Conservation (phyloP, 352 stramenopile species). For the Globisporangium middletonii region DNA sequence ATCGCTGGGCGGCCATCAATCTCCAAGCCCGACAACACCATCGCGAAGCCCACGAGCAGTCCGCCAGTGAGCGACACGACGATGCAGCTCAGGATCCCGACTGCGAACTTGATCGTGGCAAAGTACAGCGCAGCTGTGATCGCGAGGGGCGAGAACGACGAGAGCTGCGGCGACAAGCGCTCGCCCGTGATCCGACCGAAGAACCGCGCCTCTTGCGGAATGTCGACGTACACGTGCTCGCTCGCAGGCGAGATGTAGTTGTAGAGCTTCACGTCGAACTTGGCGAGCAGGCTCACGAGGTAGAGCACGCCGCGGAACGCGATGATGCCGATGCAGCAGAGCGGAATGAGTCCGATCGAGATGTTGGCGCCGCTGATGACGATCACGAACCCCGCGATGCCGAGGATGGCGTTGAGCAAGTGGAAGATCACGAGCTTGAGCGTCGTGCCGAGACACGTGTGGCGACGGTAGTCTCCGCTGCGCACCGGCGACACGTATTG, state of each 20-base stretch:
- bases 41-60: conserved; percentile 21
- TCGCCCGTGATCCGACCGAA: conserved; percentile 22
- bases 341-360: conserved; percentile 36
- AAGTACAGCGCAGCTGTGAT: conserved; percentile 64
- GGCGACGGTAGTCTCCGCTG: conserved; percentile 17
- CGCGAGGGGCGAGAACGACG: conserved; percentile 50
- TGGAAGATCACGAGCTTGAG: conserved; percentile 58
- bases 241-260: conserved; percentile 43
- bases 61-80: conserved; percentile 25
- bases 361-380: conserved; percentile 35
- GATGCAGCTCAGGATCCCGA: conserved; percentile 39
- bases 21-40: conserved; percentile 15
- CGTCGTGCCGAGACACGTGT: conserved; percentile 30
- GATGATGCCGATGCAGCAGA: conserved; percentile 64
- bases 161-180: conserved; percentile 41
- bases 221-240: conserved; percentile 42
- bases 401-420: conserved; percentile 51
- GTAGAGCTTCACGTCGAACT: conserved; percentile 56
- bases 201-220: conserved; percentile 29
- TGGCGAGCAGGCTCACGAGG: conserved; percentile 38
- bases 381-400: conserved; percentile 36
- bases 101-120: conserved; percentile 48
- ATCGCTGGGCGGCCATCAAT: conserved; percentile 11
- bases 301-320: conserved; percentile 46
- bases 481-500: conserved; percentile 17